Percentiles rank a stretch among this genome's conserved stretches.
Conservation (phyloP, 805 yeast genomes). For the Kurtzmaniella fragi region DNA sequence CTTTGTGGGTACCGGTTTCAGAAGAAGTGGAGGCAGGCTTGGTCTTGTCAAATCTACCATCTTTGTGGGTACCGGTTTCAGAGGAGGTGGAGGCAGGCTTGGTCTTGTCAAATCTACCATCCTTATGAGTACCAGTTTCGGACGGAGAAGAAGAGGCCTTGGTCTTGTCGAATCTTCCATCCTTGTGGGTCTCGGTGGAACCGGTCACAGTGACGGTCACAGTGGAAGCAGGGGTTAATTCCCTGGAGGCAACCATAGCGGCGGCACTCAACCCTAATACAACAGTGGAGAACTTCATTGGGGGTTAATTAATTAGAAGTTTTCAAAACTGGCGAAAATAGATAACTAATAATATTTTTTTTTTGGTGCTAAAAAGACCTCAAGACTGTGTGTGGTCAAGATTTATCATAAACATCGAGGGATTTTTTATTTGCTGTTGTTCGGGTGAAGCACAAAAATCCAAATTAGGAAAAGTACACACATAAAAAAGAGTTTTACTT, state of each 20-base stretch:
- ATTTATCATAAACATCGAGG: too few species aligned
- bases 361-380: too few species aligned
- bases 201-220: conserved; percentile 31
- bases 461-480: too few species aligned
- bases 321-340: background rate
- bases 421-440: too few species aligned
- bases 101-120: conserved; percentile 54
- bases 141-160: conserved; percentile 17
- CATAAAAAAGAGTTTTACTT: too few species aligned
- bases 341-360: background rate
- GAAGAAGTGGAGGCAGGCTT: conserved; percentile 26
- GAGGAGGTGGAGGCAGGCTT: conserved; percentile 17
- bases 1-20: conserved; percentile 26
- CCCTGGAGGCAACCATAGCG: conserved; percentile 19
- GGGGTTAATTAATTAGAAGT: conserved; percentile 1
- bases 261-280: conserved; percentile 37
- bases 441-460: too few species aligned
- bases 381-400: too few species aligned
- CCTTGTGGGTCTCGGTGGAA: conserved; percentile 42
- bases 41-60: conserved; percentile 34
- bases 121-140: conserved; percentile 44
- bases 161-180: conserved; percentile 54
- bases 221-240: conserved; percentile 14
- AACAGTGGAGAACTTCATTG: conserved; percentile 41
- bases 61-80: conserved; percentile 22